Conservation (phyloP, 2,329 filamentous ascomycete genomes). For the Alternaria dauci region DNA sequence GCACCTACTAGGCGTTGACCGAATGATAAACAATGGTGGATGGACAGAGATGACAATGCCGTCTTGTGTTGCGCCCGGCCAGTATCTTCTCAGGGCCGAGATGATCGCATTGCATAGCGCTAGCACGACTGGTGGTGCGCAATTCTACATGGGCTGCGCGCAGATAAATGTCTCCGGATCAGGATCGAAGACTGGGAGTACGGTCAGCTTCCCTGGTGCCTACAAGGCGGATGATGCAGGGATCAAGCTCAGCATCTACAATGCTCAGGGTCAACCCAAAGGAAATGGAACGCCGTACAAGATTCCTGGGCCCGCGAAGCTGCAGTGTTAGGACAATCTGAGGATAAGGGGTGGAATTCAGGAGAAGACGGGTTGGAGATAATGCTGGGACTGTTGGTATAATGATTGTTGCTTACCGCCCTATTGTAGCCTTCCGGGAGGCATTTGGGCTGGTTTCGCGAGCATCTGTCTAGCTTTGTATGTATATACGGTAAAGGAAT, state of each 20-base stretch:
- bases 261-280: conserved; percentile 28
- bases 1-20: conserved; percentile 15
- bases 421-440: no score
- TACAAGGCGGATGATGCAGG: conserved; percentile 43
- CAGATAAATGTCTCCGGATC: conserved; percentile 47
- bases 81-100: conserved; percentile 56
- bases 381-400: not conserved
- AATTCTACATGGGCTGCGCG: conserved; percentile 54
- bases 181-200: conserved; percentile 28
- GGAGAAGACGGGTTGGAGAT: not conserved
- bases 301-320: conserved; percentile 60
- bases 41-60: conserved; percentile 56
- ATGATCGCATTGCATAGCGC: conserved; percentile 57
- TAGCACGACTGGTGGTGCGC: conserved; percentile 46
- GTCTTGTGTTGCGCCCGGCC: conserved; percentile 46
- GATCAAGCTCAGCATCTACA: conserved; percentile 45
- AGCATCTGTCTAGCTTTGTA: not conserved
- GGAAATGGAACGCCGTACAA: conserved; percentile 53
- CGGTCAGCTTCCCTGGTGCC: conserved; percentile 49
- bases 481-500: not conserved
- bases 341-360: not conserved
- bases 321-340: conserved; percentile 54
- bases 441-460: not conserved
- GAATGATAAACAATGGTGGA: conserved; percentile 56
- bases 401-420: no score